Evolutionary conservation across 1,284 basidiomycete species (phyloP).

Genomic region (Sanghuangporus baumii): DNA sequence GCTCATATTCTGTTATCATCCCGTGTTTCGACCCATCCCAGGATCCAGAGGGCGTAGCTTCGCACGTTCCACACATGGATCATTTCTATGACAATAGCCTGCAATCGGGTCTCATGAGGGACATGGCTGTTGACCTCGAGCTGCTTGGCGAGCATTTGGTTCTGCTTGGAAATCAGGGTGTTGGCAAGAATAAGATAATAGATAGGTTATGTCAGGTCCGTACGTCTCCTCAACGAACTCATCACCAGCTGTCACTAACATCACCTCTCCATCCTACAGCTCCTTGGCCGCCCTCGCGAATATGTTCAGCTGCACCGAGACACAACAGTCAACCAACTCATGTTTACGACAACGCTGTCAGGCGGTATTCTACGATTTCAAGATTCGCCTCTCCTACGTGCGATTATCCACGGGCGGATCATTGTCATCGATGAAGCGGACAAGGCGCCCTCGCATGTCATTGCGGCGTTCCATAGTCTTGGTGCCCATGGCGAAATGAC

Average conservation of each 20-base stretch:
- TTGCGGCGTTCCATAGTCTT: slow-evolving; percentile 61
- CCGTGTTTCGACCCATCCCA: slow-evolving; percentile 42
- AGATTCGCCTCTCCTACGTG: slow-evolving; percentile 60
- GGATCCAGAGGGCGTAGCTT: slow-evolving; percentile 47
- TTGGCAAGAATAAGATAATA: slow-evolving; percentile 66
- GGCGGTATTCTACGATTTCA: slow-evolving; percentile 51
- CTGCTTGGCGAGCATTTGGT: slow-evolving; percentile 56
- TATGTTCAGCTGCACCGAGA: slow-evolving; percentile 66
- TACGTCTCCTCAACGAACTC: not conserved
- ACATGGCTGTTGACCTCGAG: slow-evolving; percentile 56
- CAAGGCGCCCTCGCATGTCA: slow-evolving; percentile 66
- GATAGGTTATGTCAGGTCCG: slow-evolving; percentile 57
- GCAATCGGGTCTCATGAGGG: slow-evolving; percentile 60
- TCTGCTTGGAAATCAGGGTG: slow-evolving; percentile 64
- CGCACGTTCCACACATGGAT: slow-evolving; percentile 60
- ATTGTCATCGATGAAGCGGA: slow-evolving; percentile 67
- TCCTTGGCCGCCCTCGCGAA: slow-evolving; percentile 56
- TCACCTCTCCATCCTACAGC: slow-evolving; percentile 28
- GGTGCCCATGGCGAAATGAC: slow-evolving; percentile 58
- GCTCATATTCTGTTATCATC: slow-evolving; percentile 33
- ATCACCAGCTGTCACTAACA: not conserved
- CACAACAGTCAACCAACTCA: slow-evolving; percentile 62
- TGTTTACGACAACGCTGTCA: slow-evolving; percentile 59
- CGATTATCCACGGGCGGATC: slow-evolving; percentile 51
- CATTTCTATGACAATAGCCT: slow-evolving; percentile 65